Base-by-base conservation (phyloP, 768 basidiomycete species). In the Mycena epipterygia region DNA sequence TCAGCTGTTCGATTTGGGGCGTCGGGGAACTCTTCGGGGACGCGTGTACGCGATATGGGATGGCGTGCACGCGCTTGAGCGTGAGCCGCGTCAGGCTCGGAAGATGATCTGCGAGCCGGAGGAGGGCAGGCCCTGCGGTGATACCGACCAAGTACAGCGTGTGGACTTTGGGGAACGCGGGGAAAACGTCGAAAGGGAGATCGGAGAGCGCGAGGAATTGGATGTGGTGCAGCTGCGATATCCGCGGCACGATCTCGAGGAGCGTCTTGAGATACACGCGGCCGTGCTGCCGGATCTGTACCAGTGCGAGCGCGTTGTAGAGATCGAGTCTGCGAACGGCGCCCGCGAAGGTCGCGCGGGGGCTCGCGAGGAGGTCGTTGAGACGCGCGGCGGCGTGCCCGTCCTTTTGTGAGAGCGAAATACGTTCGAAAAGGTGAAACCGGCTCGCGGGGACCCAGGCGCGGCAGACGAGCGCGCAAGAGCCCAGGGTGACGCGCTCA, bases 381-480 rank as follows among this genome's bases (percentile, higher is more conserved):
- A 72, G 63, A n/a, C 48, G 56, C 46, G 61, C 68, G 23, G 68
- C 68, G 2, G 44, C 51, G 32, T 32, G 35, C 7, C 51, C 52
- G 5, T 33, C 30, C 14, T 23, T 29, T 9, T 57, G 23, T 2
- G 57, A 33, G 39, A 72, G 44, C 21, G 63, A 58, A 23, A 73
- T 58, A 16, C 55, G 35, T 13, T 29, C 58, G 52, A 73, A 73
- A 3, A 73, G 67, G 39, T 73, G 72, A 37, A 64, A 69, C 3
- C 72, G 68, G 41, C 72, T 73, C 12, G 68, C 56, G 35, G 64
- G 59, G 23, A 67, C 51, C 68, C 72, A 73, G 17, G 58, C 64
- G 39, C 68, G 68, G 41, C 72, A 73, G 14, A 70, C 72, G 35
- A 73, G 62, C 41, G 64, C 65, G 37, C 72, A 73, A 16, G 23